Evolutionary conservation across 169 alveolate genomes (phyloP).

Genomic region (Cryptosporidium bovis): DNA sequence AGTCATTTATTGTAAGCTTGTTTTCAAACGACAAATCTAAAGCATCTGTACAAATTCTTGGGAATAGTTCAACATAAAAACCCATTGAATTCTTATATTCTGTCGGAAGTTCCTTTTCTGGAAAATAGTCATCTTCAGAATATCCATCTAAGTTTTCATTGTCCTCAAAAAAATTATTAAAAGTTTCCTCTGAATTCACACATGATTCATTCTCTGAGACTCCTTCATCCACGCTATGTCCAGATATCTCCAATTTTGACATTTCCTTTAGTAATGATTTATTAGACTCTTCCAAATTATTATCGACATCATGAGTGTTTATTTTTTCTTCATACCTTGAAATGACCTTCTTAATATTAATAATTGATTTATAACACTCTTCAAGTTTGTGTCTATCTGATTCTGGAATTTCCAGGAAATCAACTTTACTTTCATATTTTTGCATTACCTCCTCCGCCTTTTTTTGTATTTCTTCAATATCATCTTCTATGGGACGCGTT

Average conservation of each 20-base stretch:
- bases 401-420: too few relatives aligned
- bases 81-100: conserved; percentile 17
- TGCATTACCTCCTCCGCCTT: too few relatives aligned
- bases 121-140: conserved; percentile 1
- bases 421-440: too few relatives aligned
- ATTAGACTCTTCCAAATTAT: background rate
- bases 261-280: too few relatives aligned
- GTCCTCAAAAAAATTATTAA: conserved; percentile 6
- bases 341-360: background rate
- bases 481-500: too few relatives aligned
- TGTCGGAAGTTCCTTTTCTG: background rate
- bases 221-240: background rate
- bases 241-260: too few relatives aligned
- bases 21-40: conserved; percentile 41
- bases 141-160: background rate
- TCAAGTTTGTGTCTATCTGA: too few relatives aligned
- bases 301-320: background rate
- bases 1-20: conserved; percentile 29
- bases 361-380: background rate
- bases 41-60: conserved; percentile 18
- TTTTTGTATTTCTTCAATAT: too few relatives aligned
- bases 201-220: background rate
- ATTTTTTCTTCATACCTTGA: background rate
- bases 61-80: conserved; percentile 27
- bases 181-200: background rate